Conservation (phyloP, 1,284 basidiomycete genomes). For the Spongispora temasekensis region DNA sequence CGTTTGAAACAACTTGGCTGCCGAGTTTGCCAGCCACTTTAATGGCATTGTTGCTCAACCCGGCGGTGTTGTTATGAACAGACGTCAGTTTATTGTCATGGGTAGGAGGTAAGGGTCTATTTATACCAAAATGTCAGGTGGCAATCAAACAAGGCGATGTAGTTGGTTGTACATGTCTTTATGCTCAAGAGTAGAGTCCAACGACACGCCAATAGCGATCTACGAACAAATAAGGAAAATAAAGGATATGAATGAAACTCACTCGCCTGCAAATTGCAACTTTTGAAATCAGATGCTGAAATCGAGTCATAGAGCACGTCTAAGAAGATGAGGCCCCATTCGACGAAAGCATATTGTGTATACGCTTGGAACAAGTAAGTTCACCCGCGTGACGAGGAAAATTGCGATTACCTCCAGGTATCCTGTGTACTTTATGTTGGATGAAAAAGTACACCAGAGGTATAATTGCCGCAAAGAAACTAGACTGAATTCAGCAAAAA, state of each 20-base stretch:
- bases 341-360: slow-evolving; percentile 82
- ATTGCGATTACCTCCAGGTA: slow-evolving; percentile 68
- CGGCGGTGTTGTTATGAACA: neutral
- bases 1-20: neutral
- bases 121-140: slow-evolving; percentile 22
- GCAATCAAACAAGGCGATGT: slow-evolving; percentile 22
- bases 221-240: slow-evolving; percentile 14
- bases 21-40: neutral
- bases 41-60: slow-evolving; percentile 4
- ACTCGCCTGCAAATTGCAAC: slow-evolving; percentile 53
- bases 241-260: neutral
- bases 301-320: slow-evolving; percentile 81
- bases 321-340: slow-evolving; percentile 82
- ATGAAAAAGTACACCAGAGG: slow-evolving; percentile 85
- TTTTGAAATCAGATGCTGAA: slow-evolving; percentile 60
- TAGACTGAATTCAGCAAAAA: slow-evolving; percentile 29
- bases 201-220: slow-evolving; percentile 32
- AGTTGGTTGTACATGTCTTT: slow-evolving; percentile 33
- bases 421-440: slow-evolving; percentile 76
- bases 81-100: slow-evolving; percentile 10
- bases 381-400: neutral
- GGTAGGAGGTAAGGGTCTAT: slow-evolving; percentile 21
- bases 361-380: slow-evolving; percentile 57
- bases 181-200: slow-evolving; percentile 21
- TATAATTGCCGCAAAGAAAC: slow-evolving; percentile 70